Evolutionary conservation across 2,329 filamentous ascomycete species (phyloP).

Genomic region (Trichophyton equinum): DNA sequence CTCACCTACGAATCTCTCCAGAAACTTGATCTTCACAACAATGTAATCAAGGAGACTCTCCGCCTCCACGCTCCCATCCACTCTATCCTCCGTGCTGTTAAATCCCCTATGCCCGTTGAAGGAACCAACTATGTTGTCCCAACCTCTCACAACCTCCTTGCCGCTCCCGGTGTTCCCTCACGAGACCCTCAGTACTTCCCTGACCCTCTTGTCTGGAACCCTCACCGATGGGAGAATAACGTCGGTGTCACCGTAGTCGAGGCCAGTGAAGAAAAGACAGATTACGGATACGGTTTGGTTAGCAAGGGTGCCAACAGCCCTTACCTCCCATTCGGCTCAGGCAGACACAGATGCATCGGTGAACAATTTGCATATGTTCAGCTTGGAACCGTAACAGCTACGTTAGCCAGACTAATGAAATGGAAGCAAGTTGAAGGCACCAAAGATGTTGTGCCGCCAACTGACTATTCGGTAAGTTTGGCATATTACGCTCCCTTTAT

Average conservation of each 20-base stretch:
- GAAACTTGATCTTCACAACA: constrained; percentile 67
- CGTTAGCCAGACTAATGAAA: constrained; percentile 66
- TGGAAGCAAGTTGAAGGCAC: constrained; percentile 58
- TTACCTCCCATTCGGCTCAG: constrained; percentile 88
- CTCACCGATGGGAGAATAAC: constrained; percentile 72
- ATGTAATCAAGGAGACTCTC: constrained; percentile 83
- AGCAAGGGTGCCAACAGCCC: constrained; percentile 82
- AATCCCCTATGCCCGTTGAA: constrained; percentile 70
- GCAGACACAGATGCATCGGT: constrained; percentile 85
- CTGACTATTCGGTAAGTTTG: constrained; percentile 42
- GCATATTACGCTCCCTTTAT: not conserved
- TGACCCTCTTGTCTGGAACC: constrained; percentile 71
- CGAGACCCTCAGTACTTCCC: constrained; percentile 65
- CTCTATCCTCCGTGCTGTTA: constrained; percentile 87
- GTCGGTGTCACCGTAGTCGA: constrained; percentile 35
- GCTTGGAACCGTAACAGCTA: constrained; percentile 70
- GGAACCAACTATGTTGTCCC: constrained; percentile 76
- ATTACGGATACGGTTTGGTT: constrained; percentile 88
- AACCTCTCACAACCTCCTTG: constrained; percentile 64
- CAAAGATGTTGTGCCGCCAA: constrained; percentile 28
- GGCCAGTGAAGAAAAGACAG: constrained; percentile 59
- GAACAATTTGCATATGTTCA: constrained; percentile 95
- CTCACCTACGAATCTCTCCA: constrained; percentile 66
- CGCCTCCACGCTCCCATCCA: constrained; percentile 87
- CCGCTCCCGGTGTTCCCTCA: constrained; percentile 71